These are phyloP conservation scores for Penicillium sp. DNA, from an alignment of 2,329 filamentous ascomycete species.

Conservation along the genomic window DNA sequence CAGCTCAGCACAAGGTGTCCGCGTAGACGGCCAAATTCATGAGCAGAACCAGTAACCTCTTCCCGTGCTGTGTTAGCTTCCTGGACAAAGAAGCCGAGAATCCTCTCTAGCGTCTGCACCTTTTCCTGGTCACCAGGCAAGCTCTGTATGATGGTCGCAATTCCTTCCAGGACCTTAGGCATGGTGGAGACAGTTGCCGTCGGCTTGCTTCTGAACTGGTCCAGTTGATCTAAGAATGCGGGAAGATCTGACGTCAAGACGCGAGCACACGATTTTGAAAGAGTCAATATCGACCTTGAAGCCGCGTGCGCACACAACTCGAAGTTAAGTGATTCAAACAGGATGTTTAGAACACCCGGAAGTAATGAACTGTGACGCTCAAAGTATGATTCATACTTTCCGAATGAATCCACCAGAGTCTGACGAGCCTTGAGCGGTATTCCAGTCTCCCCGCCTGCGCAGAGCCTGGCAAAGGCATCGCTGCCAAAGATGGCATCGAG, in stretches of 20 bases:
- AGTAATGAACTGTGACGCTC: slow-evolving; percentile 44
- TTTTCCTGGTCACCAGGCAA: slow-evolving; percentile 42
- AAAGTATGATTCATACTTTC: slow-evolving; percentile 47
- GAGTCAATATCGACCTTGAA: slow-evolving; percentile 44
- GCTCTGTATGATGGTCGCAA: slow-evolving; percentile 47
- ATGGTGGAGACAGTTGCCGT: slow-evolving; percentile 40
- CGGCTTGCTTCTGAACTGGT: slow-evolving; percentile 39
- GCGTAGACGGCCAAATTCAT: slow-evolving; percentile 36
- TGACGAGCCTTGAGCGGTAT: slow-evolving; percentile 42
- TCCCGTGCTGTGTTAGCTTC: slow-evolving; percentile 36
- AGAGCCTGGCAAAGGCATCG: slow-evolving; percentile 37
- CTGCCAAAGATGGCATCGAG: slow-evolving; percentile 44
- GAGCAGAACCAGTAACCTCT: slow-evolving; percentile 31
- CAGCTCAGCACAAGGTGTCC: slow-evolving; percentile 41
- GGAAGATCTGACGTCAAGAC: slow-evolving; percentile 44
- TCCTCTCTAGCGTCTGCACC: slow-evolving; percentile 39
- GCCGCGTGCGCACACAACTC: slow-evolving; percentile 43
- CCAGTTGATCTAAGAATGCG: slow-evolving; percentile 45
- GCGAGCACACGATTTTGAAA: slow-evolving; percentile 47
- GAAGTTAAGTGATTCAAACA: slow-evolving; percentile 47
- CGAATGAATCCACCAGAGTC: slow-evolving; percentile 45
- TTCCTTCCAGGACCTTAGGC: slow-evolving; percentile 46
- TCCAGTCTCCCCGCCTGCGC: slow-evolving; percentile 30
- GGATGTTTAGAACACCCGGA: slow-evolving; percentile 44
- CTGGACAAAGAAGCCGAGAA: slow-evolving; percentile 40